Evolutionary conservation across 768 basidiomycete species (phyloP).

Genomic region (Sporobolomyces roseus): DNA sequence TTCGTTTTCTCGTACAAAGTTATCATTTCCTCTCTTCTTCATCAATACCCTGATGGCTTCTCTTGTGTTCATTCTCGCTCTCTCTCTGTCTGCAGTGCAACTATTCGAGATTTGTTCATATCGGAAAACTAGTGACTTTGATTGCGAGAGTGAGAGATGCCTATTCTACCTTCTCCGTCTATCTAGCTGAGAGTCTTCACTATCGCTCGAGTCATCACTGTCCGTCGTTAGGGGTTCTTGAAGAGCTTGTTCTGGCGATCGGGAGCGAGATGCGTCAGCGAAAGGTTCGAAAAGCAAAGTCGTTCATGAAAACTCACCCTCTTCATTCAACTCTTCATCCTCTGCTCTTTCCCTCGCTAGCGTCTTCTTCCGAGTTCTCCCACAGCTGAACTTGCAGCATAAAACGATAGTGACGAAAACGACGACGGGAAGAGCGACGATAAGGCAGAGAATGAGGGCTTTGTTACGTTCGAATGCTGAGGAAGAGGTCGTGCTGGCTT

Average conservation of each 20-base stretch:
- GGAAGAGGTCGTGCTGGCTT: not conserved
- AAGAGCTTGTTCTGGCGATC: not conserved
- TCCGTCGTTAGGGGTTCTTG: not conserved
- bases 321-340: not conserved
- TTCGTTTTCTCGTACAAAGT: not conserved
- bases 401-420: constrained; percentile 16
- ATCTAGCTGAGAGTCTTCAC: not conserved
- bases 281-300: not conserved
- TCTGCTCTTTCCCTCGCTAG: not conserved
- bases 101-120: not conserved
- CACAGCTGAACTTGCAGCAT: constrained; percentile 14
- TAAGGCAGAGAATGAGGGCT: constrained; percentile 1
- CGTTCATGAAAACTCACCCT: too few relatives aligned
- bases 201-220: not conserved
- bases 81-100: not conserved
- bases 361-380: not conserved
- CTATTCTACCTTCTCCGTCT: not conserved
- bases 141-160: not conserved
- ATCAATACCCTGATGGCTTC: not conserved
- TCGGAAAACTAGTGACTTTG: too few relatives aligned
- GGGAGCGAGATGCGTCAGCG: not conserved
- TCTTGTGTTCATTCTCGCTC: not conserved
- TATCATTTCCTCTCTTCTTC: not conserved
- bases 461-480: constrained; percentile 11
- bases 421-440: constrained; percentile 8